Base-by-base conservation (phyloP, 306 rosid species). In the Lathyrus sativus region DNA sequence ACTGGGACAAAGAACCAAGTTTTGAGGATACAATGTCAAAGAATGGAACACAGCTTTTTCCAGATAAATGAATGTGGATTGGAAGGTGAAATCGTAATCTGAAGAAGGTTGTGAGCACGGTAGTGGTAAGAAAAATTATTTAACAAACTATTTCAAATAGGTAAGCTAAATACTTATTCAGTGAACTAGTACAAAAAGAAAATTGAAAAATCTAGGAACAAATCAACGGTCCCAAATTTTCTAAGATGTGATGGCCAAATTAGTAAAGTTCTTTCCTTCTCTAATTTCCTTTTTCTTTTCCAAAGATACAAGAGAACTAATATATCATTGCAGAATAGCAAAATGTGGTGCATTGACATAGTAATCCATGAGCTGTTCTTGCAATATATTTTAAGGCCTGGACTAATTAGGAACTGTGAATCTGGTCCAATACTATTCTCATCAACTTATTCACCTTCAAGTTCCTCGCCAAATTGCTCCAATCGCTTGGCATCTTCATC, bases 401-500 rank as follows among this genome's bases (percentile, higher is more conserved):
- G 50, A 26, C 46, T 44, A 24, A 60, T 39, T 7, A 42, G 26
- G 74, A 73, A 61, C 29, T 53, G 17, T 14, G 28, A 49, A 67
- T 67, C 62, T 31, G 70, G 66, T 44, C 45, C 22, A 43, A 64
- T 38, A 4, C 14, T 3, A 38, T 55, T 71, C 35, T 42, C 51
- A 29, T 24, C 5, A 31, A 22, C 53, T 81, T 69, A 85, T 19
- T 95, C 95, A 31, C 88, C 92, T 86, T 95, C 99, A 26, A 95
- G 97, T 81, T 95, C 99, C 0, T 93, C 78, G 7, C 92, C 92
- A 78, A 88, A 95, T 82, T 87, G 95, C 83, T 90, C 96, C 76
- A 95, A 67, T 57, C 95, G 86, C 31, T 43, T 61, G 17, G 91
- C 95, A 56, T 95, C 99, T 3, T 46, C 92, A 2, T 85, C 96